phyloP scores from a whole-genome alignment of 352 stramenopile genomes.

The Halophytophthora batemanensis region DNA sequence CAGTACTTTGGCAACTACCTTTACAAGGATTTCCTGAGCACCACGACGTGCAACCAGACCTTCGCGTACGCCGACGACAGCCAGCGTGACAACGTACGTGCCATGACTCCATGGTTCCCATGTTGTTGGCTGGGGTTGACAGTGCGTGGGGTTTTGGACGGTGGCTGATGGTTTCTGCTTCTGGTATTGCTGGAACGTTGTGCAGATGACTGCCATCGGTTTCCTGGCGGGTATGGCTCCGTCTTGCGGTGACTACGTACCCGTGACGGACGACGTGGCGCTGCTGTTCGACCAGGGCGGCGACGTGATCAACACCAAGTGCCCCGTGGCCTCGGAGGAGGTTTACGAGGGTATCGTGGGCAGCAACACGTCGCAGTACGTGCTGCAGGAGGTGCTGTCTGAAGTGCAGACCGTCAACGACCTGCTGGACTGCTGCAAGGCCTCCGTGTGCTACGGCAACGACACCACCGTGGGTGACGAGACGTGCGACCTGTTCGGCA shows the following conservation, averaged over 20 bases:
- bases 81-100: conserved; percentile 65
- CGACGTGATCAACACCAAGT: conserved; percentile 60
- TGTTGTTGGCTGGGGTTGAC: not conserved
- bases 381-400: conserved; percentile 52
- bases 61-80: conserved; percentile 74
- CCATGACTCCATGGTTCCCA: not conserved
- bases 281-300: conserved; percentile 76
- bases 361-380: conserved; percentile 50
- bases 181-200: conserved; percentile 6
- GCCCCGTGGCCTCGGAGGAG: conserved; percentile 61
- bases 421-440: conserved; percentile 60
- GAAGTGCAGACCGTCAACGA: conserved; percentile 58
- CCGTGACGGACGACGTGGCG: conserved; percentile 51
- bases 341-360: conserved; percentile 73
- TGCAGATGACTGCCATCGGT: conserved; percentile 55
- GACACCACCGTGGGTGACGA: too few relatives aligned
- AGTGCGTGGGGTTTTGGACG: too few relatives aligned
- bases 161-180: not conserved
- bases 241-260: conserved; percentile 47
- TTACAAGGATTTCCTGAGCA: conserved; percentile 56
- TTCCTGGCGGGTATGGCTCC: conserved; percentile 59
- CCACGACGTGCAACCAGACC: conserved; percentile 47
- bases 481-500: too few relatives aligned
- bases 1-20: conserved; percentile 74
- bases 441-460: conserved; percentile 35